phyloP scores from a whole-genome alignment of 192 early-diverging fungal genomes.

The Kappamyces sp. region DNA sequence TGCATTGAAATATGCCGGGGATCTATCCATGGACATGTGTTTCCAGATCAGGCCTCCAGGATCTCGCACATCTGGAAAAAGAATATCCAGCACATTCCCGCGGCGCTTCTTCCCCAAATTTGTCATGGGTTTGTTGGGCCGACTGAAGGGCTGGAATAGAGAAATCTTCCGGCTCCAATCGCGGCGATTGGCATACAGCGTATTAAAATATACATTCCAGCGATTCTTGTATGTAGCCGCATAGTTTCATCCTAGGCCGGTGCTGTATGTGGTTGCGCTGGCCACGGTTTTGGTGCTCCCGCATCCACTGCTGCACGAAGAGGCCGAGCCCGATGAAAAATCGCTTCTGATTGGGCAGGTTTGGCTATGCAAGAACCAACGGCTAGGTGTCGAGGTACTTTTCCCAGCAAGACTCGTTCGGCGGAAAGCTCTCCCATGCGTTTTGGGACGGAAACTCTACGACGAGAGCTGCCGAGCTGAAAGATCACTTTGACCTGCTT shows the following conservation, averaged over 20 bases:
- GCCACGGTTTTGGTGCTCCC: slow-evolving; percentile 26
- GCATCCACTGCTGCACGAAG: slow-evolving; percentile 22
- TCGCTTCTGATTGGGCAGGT: slow-evolving; percentile 44
- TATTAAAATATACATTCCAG: slow-evolving; percentile 1
- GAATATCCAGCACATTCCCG: too few relatives aligned
- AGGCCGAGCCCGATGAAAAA: slow-evolving; percentile 35
- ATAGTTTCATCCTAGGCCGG: not conserved
- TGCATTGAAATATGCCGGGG: too few relatives aligned
- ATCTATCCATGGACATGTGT: too few relatives aligned
- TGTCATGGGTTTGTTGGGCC: too few relatives aligned
- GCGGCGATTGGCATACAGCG: not conserved
- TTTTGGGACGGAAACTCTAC: slow-evolving; percentile 8
- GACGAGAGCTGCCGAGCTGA: slow-evolving; percentile 5
- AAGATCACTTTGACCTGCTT: slow-evolving; percentile 4
- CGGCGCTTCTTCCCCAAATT: too few relatives aligned
- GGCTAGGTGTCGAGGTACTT: not conserved
- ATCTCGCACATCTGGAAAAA: too few relatives aligned
- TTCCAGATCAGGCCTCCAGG: too few relatives aligned
- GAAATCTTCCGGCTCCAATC: slow-evolving; percentile 8
- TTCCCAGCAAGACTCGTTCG: slow-evolving; percentile 9
- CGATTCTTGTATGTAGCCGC: not conserved
- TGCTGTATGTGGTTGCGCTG: slow-evolving; percentile 29
- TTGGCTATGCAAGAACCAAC: not conserved
- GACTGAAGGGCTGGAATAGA: slow-evolving; percentile 8
- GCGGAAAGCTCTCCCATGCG: slow-evolving; percentile 1